Evolutionary conservation across 2,329 filamentous ascomycete genomes (phyloP).

Genomic region (Ophiocordyceps camponoti-floridani): DNA sequence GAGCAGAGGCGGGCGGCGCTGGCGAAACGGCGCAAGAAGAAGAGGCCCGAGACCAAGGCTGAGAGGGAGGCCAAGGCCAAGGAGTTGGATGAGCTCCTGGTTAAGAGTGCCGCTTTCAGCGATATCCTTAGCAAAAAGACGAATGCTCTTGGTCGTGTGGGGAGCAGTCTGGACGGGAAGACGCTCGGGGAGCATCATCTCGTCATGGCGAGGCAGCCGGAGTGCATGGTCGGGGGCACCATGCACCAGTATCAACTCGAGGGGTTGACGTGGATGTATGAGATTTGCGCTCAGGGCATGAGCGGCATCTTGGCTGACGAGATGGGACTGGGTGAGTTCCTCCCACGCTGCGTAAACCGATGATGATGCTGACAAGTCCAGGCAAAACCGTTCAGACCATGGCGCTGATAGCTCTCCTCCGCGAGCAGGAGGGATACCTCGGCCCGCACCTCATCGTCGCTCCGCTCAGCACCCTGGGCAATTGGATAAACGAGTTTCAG

Average conservation of each 20-base stretch:
- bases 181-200: constrained; percentile 47
- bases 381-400: constrained; percentile 90
- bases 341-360: too few species aligned
- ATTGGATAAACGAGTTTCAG: constrained; percentile 89
- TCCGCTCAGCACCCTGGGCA: constrained; percentile 77
- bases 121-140: constrained; percentile 48
- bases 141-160: constrained; percentile 41
- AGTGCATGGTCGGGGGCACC: constrained; percentile 65
- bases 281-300: constrained; percentile 61
- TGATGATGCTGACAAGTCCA: constrained; percentile 8
- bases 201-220: constrained; percentile 69
- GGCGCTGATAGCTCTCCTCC: constrained; percentile 66
- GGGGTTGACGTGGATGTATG: constrained; percentile 88
- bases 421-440: constrained; percentile 66
- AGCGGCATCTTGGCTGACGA: constrained; percentile 87
- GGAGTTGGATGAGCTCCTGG: constrained; percentile 39
- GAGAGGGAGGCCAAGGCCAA: constrained; percentile 40
- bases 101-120: constrained; percentile 41
- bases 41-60: constrained; percentile 30
- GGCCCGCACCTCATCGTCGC: constrained; percentile 86
- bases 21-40: constrained; percentile 25
- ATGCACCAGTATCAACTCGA: constrained; percentile 94
- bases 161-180: constrained; percentile 40
- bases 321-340: constrained; percentile 55
- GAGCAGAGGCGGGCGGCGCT: constrained; percentile 22